phyloP scores from a whole-genome alignment of 495 filamentous ascomycete genomes.

The Xylaria curta region DNA sequence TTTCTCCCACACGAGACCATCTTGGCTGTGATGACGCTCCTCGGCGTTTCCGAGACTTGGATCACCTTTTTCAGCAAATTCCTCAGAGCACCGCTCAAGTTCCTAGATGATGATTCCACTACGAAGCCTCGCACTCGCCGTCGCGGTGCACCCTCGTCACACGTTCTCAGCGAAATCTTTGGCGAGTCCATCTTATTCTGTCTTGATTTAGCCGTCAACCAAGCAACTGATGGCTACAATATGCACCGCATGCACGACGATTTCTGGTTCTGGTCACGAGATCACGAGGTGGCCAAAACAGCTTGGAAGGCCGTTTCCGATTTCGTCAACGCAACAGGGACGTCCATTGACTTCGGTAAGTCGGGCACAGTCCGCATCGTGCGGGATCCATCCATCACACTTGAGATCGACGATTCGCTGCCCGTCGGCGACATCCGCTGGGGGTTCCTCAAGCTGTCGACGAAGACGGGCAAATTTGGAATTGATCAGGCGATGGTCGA shows the following conservation, averaged over 20 bases:
- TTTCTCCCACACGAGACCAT: slow-evolving; percentile 67
- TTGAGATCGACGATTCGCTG: slow-evolving; percentile 44
- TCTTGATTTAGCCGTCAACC: slow-evolving; percentile 71
- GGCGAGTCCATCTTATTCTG: slow-evolving; percentile 69
- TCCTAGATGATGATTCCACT: slow-evolving; percentile 57
- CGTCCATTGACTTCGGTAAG: slow-evolving; percentile 64
- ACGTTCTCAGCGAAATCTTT: slow-evolving; percentile 64
- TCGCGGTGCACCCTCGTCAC: slow-evolving; percentile 64
- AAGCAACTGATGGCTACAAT: slow-evolving; percentile 56
- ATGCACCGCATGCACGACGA: slow-evolving; percentile 72
- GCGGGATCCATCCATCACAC: slow-evolving; percentile 29
- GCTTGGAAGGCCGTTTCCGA: slow-evolving; percentile 65
- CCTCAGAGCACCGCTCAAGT: slow-evolving; percentile 65
- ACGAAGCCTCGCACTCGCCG: slow-evolving; percentile 51
- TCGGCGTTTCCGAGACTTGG: slow-evolving; percentile 66
- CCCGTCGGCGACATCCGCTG: slow-evolving; percentile 68
- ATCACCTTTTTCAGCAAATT: slow-evolving; percentile 66
- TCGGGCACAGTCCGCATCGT: slow-evolving; percentile 58
- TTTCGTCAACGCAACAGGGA: slow-evolving; percentile 62
- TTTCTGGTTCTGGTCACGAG: slow-evolving; percentile 70
- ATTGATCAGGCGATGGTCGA: slow-evolving; percentile 70
- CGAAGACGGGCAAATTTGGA: slow-evolving; percentile 60
- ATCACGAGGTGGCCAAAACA: slow-evolving; percentile 57
- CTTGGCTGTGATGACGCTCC: slow-evolving; percentile 60
- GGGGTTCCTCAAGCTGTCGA: slow-evolving; percentile 68